Evolutionary conservation across 495 filamentous ascomycete genomes (phyloP), one percentile per base, ranked within the genome.

Genomic region (Aspergillus biplanus): DNA sequence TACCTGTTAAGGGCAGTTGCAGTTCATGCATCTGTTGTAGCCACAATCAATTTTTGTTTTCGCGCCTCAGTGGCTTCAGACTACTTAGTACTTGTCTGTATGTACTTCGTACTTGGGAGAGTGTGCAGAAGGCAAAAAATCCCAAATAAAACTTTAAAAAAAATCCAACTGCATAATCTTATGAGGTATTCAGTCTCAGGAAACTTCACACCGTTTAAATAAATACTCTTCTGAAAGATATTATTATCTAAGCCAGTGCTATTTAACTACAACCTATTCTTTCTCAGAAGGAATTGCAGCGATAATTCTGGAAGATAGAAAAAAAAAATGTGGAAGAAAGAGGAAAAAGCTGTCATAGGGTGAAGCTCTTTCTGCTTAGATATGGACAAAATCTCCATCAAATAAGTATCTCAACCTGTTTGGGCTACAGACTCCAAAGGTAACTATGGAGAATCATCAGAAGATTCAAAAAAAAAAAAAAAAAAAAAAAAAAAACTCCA

Each of bases 1-100:
- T n/a, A 54, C 52, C 52, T 34, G 13, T 54, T 54, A 15, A 34
- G 27, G 52, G 16, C 34, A 1, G 52, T 54, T 54, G 52, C 52
- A 54, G 52, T 54, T 54, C 52, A 54, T 54, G 52, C 52, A 16
- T 15, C 52, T 54, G 13, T 21, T 54, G 13, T 33, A 54, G 52
- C 52, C 52, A 54, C 52, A 54, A 34, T 54, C 34, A 54, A 35
- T 61, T 58, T 63, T 13, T 58, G 35, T 63, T 62, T 63, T 63
- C 21, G 21, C 37, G 32, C 52, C 56, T 55, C 62, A 55, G 54
- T 64, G 55, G 33, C 32, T 27, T 27, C 21, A 27, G 21, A 27
- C 21, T 27, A 2, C 21, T 27, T 27, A 27, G 21, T 1, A 27
- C n/a, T n/a, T n/a, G n/a, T n/a, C n/a, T n/a, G n/a, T n/a, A n/a